Percentiles rank a stretch among this genome's conserved stretches.
These are phyloP conservation scores for Fraxinus xanthoxyloides DNA, from an alignment of 305 asterid genomes.

Conservation along the genomic window DNA sequence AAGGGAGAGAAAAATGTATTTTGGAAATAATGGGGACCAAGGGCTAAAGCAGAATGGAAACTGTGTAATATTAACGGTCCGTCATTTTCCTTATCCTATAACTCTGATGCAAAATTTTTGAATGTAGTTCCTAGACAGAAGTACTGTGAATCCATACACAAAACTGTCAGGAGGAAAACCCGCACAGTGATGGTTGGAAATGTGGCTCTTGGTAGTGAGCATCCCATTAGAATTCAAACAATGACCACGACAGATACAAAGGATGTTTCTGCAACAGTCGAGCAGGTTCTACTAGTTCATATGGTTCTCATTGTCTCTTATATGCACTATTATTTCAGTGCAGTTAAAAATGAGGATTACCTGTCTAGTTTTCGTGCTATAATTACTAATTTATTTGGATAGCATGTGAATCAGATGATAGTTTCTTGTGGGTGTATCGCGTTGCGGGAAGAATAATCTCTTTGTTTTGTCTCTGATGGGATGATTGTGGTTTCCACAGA, in stretches of 20 bases:
- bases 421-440: background rate
- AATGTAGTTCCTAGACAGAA: constrained; percentile 89
- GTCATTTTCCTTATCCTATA: background rate
- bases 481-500: background rate
- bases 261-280: constrained; percentile 91
- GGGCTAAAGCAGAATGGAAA: background rate
- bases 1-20: too few relatives aligned
- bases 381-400: background rate
- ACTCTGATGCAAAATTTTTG: constrained; percentile 26
- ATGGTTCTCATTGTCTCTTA: background rate
- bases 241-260: constrained; percentile 99
- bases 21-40: too few relatives aligned
- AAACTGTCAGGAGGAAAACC: constrained; percentile 89
- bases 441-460: background rate
- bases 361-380: background rate
- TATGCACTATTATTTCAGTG: background rate
- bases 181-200: constrained; percentile 97
- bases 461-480: background rate
- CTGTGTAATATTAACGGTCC: background rate
- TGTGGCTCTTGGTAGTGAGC: constrained; percentile 94
- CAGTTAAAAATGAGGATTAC: background rate
- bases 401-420: background rate
- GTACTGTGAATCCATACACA: constrained; percentile 87
- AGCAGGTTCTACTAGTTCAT: constrained; percentile 59
- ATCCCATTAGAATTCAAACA: constrained; percentile 95